Evolutionary conservation across 306 rosid genomes (phyloP).

Genomic region (Mucuna pruriens): DNA sequence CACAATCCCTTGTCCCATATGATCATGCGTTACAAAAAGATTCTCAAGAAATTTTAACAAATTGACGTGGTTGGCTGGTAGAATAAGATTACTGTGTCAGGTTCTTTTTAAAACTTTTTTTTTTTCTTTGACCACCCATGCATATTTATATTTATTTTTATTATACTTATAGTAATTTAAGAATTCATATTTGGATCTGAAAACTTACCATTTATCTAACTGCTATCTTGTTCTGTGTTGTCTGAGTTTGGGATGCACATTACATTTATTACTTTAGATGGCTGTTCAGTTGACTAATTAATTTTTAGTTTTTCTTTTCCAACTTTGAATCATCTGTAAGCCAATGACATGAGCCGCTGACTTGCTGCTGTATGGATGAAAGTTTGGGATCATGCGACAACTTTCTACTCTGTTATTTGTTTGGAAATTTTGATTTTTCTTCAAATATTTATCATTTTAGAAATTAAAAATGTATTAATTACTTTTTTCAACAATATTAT

Average conservation of each 20-base stretch:
- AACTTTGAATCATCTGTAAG: slow-evolving; percentile 22
- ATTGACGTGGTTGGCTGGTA: background rate
- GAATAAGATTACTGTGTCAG: background rate
- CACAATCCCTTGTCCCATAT: background rate
- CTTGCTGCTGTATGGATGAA: background rate
- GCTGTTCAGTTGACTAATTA: background rate
- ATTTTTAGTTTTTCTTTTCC: background rate
- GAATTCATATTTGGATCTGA: background rate
- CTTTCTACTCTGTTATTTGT: background rate
- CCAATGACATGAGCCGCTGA: background rate
- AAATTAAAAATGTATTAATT: background rate
- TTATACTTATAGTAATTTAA: background rate
- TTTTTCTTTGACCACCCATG: background rate
- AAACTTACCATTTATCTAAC: background rate
- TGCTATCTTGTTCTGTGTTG: background rate
- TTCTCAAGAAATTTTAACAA: background rate
- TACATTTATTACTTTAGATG: background rate
- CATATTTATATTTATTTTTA: background rate
- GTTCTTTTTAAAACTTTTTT: background rate
- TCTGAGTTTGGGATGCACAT: background rate
- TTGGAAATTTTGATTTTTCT: background rate
- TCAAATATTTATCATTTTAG: background rate
- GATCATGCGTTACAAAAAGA: slow-evolving; percentile 1
- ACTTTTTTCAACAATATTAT: background rate
- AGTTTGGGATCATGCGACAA: background rate